Conservation (phyloP, 2,329 filamentous ascomycete species). For the Curvularia hawaiiensis region DNA sequence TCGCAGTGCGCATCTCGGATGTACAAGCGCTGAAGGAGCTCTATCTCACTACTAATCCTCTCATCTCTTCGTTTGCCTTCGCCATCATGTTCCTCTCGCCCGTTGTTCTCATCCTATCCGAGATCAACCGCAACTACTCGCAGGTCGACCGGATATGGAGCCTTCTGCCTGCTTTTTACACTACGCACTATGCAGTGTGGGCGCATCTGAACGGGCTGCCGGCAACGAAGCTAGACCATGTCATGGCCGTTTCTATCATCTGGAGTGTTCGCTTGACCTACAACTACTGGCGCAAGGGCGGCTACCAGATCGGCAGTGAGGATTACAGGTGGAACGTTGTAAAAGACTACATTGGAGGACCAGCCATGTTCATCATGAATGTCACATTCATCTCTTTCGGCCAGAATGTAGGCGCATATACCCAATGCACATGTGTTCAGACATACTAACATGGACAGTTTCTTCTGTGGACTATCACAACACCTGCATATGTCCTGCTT, state of each 20-base stretch:
- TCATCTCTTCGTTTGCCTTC: constrained; percentile 75
- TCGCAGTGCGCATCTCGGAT: constrained; percentile 63
- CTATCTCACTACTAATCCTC: constrained; percentile 85
- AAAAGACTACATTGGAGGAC: constrained; percentile 65
- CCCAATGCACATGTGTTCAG: background rate
- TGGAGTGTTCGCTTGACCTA: constrained; percentile 94
- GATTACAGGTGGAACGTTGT: constrained; percentile 93
- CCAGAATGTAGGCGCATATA: constrained; percentile 60
- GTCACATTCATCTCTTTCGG: constrained; percentile 84
- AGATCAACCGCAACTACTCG: constrained; percentile 93
- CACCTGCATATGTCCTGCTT: constrained; percentile 83
- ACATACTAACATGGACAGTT: constrained; percentile 53
- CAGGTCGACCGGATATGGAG: constrained; percentile 95
- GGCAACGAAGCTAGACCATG: constrained; percentile 72
- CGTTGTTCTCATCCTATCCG: constrained; percentile 75
- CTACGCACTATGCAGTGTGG: constrained; percentile 84
- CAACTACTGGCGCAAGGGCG: constrained; percentile 97
- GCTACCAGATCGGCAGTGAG: constrained; percentile 86
- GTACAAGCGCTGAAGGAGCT: constrained; percentile 68
- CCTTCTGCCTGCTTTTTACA: constrained; percentile 84
- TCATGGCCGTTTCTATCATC: constrained; percentile 70
- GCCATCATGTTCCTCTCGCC: constrained; percentile 71
- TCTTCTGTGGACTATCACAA: constrained; percentile 77
- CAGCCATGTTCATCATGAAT: constrained; percentile 83
- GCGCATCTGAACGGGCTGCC: constrained; percentile 75